Evolutionary conservation across 257 asterid genomes (phyloP).

Genomic region (Penstemon eatonii): DNA sequence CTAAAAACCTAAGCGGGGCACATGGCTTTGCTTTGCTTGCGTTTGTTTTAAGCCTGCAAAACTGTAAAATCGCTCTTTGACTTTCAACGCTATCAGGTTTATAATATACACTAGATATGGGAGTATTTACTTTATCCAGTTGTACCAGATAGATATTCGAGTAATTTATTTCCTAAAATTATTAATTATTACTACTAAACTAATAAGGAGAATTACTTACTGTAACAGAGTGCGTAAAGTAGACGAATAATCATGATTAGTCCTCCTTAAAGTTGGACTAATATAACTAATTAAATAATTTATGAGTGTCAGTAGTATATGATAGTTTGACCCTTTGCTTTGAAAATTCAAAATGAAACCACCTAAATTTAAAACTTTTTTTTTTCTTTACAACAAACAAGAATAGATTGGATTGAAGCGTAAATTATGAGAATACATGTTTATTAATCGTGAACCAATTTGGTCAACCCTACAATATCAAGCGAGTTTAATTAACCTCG

Average conservation of each 20-base stretch:
- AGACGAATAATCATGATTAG: conserved; percentile 28
- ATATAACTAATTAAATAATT: conserved; percentile 15
- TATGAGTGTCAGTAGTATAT: conserved; percentile 31
- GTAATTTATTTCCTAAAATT: background rate
- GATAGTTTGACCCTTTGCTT: conserved; percentile 29
- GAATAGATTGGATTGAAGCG: too few relatives aligned
- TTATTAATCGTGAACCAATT: too few relatives aligned
- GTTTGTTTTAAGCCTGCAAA: conserved; percentile 39
- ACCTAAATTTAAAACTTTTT: too few relatives aligned
- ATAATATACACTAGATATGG: background rate
- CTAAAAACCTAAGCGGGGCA: conserved; percentile 23
- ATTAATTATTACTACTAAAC: background rate
- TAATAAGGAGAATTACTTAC: background rate
- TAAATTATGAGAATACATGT: too few relatives aligned
- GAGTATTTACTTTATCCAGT: conserved; percentile 9
- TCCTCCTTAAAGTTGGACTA: conserved; percentile 33
- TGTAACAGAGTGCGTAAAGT: conserved; percentile 1
- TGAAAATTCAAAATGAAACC: too few relatives aligned
- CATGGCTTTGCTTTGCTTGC: conserved; percentile 31
- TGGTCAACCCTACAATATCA: too few relatives aligned
- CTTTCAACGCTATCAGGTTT: conserved; percentile 34
- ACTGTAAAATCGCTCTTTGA: conserved; percentile 32
- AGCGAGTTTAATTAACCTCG: too few relatives aligned
- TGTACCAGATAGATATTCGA: background rate
- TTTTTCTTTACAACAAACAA: too few relatives aligned